Percentiles rank a stretch among this genome's conserved stretches.
Conservation (phyloP, 176 grass and related monocot species). For the Aegilops longissima region DNA sequence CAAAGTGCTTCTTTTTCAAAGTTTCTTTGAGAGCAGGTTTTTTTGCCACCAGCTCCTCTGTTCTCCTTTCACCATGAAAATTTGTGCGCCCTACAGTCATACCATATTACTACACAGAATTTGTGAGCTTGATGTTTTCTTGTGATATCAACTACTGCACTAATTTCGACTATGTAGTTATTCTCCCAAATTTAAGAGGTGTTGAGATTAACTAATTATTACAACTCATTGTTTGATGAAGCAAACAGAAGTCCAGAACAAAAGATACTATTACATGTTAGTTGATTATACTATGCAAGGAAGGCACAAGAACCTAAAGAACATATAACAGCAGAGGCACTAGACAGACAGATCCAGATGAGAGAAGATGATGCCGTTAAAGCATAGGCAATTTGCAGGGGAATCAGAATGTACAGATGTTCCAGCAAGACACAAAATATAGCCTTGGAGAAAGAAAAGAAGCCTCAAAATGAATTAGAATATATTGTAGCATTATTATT, state of each 20-base stretch:
- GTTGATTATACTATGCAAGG: constrained; percentile 12
- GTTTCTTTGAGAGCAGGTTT: not conserved
- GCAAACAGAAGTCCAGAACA: not conserved
- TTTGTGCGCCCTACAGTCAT: too few species aligned
- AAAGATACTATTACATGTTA: not conserved
- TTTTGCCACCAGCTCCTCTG: not conserved
- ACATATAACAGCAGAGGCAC: constrained; percentile 4
- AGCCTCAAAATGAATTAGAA: constrained; percentile 50
- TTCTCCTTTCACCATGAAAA: too few species aligned
- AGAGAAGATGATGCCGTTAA: constrained; percentile 8
- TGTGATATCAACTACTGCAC: not conserved
- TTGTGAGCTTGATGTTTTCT: not conserved
- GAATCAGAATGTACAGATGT: constrained; percentile 46
- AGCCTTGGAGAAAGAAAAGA: not conserved
- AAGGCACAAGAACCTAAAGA: constrained; percentile 4
- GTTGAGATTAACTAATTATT: too few species aligned
- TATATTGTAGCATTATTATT: constrained; percentile 57
- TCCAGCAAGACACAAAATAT: constrained; percentile 6
- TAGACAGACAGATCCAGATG: constrained; percentile 20
- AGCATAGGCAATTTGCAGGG: constrained; percentile 23
- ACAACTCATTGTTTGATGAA: not conserved
- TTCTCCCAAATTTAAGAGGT: not conserved
- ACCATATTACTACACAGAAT: not conserved
- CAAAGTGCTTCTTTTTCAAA: too few species aligned
- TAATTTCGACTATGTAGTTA: not conserved